Evolutionary conservation across 2,329 filamentous ascomycete species (phyloP).

Genomic region (Clarireedia hainanense): DNA sequence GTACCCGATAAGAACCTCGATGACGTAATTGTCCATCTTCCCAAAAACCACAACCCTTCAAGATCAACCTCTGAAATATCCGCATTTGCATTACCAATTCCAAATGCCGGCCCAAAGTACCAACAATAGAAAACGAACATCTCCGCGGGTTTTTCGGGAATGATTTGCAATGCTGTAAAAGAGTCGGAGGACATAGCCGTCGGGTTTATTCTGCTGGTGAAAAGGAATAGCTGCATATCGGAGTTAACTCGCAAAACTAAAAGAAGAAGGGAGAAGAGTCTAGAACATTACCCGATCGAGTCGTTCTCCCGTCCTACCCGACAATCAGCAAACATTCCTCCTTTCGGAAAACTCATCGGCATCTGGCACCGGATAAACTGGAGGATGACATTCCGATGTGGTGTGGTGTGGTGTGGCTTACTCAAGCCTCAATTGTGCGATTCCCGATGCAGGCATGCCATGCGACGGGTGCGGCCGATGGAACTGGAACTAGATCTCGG

Average conservation of each 20-base stretch:
- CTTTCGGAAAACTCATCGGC: not conserved
- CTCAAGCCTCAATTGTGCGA: not conserved
- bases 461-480: not conserved
- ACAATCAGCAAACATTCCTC: not conserved
- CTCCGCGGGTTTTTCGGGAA: not conserved
- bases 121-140: constrained; percentile 4
- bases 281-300: constrained; percentile 1
- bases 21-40: not conserved
- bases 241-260: not conserved
- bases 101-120: not conserved
- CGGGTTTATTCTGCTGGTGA: too few species aligned
- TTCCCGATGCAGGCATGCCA: not conserved
- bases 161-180: not conserved
- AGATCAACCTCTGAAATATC: not conserved
- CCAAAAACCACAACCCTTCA: not conserved
- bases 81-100: not conserved
- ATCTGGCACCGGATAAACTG: not conserved
- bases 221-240: not conserved
- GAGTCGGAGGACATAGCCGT: not conserved
- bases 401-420: not conserved
- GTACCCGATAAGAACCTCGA: not conserved
- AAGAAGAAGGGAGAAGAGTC: not conserved
- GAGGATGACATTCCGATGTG: not conserved
- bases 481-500: not conserved
- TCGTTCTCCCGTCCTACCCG: not conserved